These are phyloP conservation scores for Chionographis japonica DNA, from an alignment of 106 monocot species.

Conservation along the genomic window DNA sequence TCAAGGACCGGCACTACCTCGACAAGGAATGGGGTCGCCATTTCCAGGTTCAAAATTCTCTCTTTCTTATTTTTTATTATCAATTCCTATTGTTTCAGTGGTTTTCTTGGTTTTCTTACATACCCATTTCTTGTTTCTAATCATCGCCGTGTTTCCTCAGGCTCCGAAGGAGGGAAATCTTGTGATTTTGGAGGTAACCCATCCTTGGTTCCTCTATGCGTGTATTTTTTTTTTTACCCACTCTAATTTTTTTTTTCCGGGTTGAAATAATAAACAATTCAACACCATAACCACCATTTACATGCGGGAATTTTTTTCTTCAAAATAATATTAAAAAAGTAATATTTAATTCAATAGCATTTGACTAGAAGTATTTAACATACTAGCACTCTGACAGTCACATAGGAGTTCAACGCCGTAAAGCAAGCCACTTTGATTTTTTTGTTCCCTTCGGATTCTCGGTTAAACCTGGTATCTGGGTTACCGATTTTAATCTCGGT, in stretches of 20 bases:
- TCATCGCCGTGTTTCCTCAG: slow-evolving; percentile 14
- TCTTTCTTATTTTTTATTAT: background rate
- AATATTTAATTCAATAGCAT: too few species aligned
- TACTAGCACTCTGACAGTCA: too few species aligned
- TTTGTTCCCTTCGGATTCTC: too few species aligned
- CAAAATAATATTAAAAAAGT: too few species aligned
- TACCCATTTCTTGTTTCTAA: background rate
- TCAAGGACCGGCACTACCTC: slow-evolving; percentile 96
- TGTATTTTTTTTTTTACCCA: background rate
- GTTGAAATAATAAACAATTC: background rate
- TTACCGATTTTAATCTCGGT: too few species aligned
- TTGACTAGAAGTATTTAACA: too few species aligned
- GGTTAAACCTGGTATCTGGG: too few species aligned
- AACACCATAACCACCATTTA: too few species aligned
- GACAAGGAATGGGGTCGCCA: slow-evolving; percentile 94
- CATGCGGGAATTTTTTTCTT: too few species aligned
- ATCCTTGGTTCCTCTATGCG: background rate
- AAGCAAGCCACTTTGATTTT: too few species aligned
- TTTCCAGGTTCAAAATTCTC: slow-evolving; percentile 44
- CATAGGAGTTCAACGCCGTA: too few species aligned
- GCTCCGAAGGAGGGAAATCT: slow-evolving; percentile 28
- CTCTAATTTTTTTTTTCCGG: background rate
- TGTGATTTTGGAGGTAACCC: slow-evolving; percentile 74
- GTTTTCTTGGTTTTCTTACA: background rate
- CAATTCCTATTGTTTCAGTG: background rate